Conservation (phyloP, 2,329 filamentous ascomycete genomes). For the Arachnopeziza araneosa region DNA sequence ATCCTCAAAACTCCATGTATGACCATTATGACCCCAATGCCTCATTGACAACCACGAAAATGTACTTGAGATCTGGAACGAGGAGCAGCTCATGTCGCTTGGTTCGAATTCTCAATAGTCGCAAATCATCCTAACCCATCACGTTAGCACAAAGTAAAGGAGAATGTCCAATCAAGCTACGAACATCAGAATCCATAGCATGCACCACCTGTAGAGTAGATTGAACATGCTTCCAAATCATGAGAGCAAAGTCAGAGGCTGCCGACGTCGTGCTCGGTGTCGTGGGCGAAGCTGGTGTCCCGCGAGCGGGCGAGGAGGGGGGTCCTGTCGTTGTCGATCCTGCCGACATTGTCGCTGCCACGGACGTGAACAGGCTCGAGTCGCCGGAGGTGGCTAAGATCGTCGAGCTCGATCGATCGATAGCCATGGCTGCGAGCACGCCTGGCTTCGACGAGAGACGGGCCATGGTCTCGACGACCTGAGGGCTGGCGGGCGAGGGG, state of each 20-base stretch:
- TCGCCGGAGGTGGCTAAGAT: constrained; percentile 44
- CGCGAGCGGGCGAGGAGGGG: too few species aligned
- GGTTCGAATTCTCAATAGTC: constrained; percentile 70
- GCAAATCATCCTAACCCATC: constrained; percentile 60
- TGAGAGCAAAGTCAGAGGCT: constrained; percentile 56
- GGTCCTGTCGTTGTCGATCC: too few species aligned
- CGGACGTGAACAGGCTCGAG: background rate
- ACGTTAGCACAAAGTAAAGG: constrained; percentile 7
- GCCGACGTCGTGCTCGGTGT: background rate
- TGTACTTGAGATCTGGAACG: constrained; percentile 72
- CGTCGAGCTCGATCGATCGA: constrained; percentile 65
- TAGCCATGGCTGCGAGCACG: constrained; percentile 70
- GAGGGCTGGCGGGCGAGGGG: background rate
- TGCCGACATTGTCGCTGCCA: background rate
- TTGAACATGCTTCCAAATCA: constrained; percentile 73
- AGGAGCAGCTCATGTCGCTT: constrained; percentile 82
- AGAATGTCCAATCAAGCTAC: constrained; percentile 2
- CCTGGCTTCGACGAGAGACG: constrained; percentile 68
- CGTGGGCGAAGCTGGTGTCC: too few species aligned
- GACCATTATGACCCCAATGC: constrained; percentile 57
- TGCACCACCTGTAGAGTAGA: constrained; percentile 64
- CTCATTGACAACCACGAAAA: constrained; percentile 75
- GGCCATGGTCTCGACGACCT: constrained; percentile 23
- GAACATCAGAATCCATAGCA: constrained; percentile 65
- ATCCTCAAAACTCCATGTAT: background rate